Base-by-base conservation (phyloP, 257 asterid genomes). In the Solanum phureja region DNA sequence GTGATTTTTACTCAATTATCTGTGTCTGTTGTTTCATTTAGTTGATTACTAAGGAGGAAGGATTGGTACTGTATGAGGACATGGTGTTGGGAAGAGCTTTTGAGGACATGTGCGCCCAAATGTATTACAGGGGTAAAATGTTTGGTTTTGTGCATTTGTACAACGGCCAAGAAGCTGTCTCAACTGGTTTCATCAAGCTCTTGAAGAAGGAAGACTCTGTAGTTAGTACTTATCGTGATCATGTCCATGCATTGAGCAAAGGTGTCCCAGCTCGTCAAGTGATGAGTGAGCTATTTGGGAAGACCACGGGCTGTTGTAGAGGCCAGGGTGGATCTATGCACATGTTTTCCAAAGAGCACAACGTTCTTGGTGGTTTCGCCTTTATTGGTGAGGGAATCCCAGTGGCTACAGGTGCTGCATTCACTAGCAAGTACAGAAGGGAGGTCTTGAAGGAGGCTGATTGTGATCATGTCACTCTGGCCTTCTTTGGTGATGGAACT, bases 301-400 rank as follows among this genome's bases (percentile, higher is more conserved):
- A 96, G 93, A 92, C 98, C 89, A 97, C 98, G 9, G 99, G 99
- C 82, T 97, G 99, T 92, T 97, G 99, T 91, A 90, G 99, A 86
- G 99, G 99, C 88, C 98, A 97, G 92, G 99, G 99, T 89, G 99
- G 99, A 49, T 97, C 99, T 1, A 97, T 97, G 99, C 99, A 96
- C 92, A 97, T 97, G 99, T 97, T 97, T 94, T 97, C 99, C 68
- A 96, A 96, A 89, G 99, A 97, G 91, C 98, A 97, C 93, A 96
- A 96, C 33, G 86, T 97, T 77, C 94, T 97, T 21, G 99, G 99
- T 72, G 99, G 99, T 23, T 97, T 97, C 34, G 99, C 99, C 62
- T 97, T 95, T 88, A 97, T 96, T 7, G 99, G 99, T 37, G 99
- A 97, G 89, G 99, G 99, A 75, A 97, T 97, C 88, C 99, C 98